Evolutionary conservation across 169 alveolate genomes (phyloP).

Genomic region (Eimeria maxima): DNA sequence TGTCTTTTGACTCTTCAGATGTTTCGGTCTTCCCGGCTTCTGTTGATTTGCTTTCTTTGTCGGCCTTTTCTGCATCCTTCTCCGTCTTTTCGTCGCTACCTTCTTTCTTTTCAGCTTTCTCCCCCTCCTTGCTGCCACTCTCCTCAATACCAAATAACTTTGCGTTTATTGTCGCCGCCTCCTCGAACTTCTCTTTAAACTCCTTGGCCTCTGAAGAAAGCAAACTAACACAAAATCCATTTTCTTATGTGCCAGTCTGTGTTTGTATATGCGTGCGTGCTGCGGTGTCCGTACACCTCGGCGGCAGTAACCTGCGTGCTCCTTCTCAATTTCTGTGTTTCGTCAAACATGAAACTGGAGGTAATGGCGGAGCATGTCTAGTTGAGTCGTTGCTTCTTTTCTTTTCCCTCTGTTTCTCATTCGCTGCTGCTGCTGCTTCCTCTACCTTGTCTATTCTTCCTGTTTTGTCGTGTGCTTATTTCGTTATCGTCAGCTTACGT

Average conservation of each 20-base stretch:
- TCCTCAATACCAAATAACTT: conserved; percentile 88
- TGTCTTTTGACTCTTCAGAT: conserved; percentile 77
- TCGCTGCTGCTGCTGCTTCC: too few species aligned
- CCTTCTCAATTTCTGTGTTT: neutral
- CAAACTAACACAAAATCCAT: neutral
- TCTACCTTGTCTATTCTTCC: neutral
- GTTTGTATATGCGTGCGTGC: too few species aligned
- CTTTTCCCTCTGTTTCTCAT: too few species aligned
- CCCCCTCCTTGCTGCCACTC: conserved; percentile 72
- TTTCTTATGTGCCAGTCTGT: neutral
- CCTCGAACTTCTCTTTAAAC: conserved; percentile 94
- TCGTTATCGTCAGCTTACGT: conserved; percentile 73
- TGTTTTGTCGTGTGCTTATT: neutral
- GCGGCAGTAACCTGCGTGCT: neutral
- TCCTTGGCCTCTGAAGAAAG: conserved; percentile 89
- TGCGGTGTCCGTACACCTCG: neutral
- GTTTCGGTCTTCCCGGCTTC: conserved; percentile 63
- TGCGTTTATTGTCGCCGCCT: conserved; percentile 93
- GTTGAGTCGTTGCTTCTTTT: too few species aligned
- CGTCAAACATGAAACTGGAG: too few species aligned
- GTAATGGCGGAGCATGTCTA: too few species aligned
- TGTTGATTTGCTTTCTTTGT: conserved; percentile 50
- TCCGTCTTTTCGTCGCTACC: conserved; percentile 78
- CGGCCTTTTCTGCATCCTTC: conserved; percentile 85
- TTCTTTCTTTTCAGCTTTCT: conserved; percentile 76